Conservation (phyloP, 179 eudicot species). For the Beta macrorhiza region DNA sequence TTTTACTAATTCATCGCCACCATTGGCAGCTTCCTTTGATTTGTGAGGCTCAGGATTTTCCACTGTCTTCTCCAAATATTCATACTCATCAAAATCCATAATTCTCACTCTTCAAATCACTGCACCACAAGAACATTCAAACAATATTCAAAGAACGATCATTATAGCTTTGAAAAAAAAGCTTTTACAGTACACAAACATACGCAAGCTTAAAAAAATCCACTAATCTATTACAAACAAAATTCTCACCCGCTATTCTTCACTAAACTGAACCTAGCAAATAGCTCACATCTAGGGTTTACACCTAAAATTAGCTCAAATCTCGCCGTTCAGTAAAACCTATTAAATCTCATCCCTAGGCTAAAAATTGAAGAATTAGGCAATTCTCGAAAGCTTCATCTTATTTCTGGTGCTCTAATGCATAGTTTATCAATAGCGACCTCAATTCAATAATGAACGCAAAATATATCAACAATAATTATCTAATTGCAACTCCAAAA, state of each 20-base stretch:
- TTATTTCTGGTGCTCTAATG: neutral
- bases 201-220: neutral
- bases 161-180: neutral
- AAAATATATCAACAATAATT: neutral
- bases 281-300: too few relatives aligned
- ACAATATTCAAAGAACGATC: neutral
- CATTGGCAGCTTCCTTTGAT: slow-evolving; percentile 46
- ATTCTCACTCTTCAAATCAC: slow-evolving; percentile 20
- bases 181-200: neutral
- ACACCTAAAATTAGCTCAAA: too few relatives aligned
- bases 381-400: neutral
- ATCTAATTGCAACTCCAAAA: neutral
- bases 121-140: neutral
- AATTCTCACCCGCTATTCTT: too few relatives aligned
- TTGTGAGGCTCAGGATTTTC: slow-evolving; percentile 52
- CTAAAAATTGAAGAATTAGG: neutral
- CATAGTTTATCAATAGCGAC: neutral
- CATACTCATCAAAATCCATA: slow-evolving; percentile 88
- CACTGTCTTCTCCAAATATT: slow-evolving; percentile 69
- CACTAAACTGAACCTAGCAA: too few relatives aligned
- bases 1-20: slow-evolving; percentile 41
- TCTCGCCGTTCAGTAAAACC: neutral
- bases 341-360: neutral
- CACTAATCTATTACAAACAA: neutral
- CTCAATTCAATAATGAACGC: neutral